A percentile compares a stretch with the other conserved stretches of the same genome.
phyloP scores from a whole-genome alignment of 2,329 filamentous ascomycete genomes.

The Talaromyces amestolkiae region DNA sequence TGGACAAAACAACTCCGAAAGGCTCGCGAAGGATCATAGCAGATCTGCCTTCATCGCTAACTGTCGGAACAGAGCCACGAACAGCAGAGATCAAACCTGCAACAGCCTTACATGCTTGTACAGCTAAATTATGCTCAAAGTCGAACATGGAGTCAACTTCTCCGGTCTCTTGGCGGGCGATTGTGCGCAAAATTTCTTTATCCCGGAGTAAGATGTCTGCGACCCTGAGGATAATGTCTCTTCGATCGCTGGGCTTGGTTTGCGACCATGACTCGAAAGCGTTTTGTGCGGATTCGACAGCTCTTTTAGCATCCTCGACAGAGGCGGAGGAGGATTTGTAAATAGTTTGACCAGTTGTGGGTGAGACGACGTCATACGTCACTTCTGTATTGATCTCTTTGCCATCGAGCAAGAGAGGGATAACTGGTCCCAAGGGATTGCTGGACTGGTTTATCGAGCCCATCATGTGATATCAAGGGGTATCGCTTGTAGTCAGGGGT shows the following conservation, averaged over 20 bases:
- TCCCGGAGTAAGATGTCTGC: conserved; percentile 6
- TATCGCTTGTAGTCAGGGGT: not conserved
- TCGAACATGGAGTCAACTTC: conserved; percentile 6
- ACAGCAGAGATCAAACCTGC: conserved; percentile 9
- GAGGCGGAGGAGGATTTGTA: conserved; percentile 8
- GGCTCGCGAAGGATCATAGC: conserved; percentile 17
- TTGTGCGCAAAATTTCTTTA: not conserved
- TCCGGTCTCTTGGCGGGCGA: conserved; percentile 1
- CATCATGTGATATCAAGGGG: not conserved
- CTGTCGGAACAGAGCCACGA: conserved; percentile 28
- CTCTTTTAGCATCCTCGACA: conserved; percentile 9
- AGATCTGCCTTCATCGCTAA: conserved; percentile 33
- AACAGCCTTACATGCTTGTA: conserved; percentile 3
- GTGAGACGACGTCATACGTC: conserved; percentile 3
- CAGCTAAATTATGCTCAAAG: conserved; percentile 3
- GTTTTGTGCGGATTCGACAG: conserved; percentile 8
- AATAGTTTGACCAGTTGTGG: conserved; percentile 1
- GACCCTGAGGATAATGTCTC: conserved; percentile 7
- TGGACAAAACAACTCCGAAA: conserved; percentile 14
- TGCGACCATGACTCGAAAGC: conserved; percentile 14
- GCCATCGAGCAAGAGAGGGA: conserved; percentile 12
- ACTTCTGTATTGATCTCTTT: not conserved
- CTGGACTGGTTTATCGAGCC: not conserved
- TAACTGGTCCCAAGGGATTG: not conserved
- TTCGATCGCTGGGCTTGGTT: not conserved